Evolutionary conservation across 257 asterid genomes (phyloP).

Genomic region (Handroanthus guayacan): DNA sequence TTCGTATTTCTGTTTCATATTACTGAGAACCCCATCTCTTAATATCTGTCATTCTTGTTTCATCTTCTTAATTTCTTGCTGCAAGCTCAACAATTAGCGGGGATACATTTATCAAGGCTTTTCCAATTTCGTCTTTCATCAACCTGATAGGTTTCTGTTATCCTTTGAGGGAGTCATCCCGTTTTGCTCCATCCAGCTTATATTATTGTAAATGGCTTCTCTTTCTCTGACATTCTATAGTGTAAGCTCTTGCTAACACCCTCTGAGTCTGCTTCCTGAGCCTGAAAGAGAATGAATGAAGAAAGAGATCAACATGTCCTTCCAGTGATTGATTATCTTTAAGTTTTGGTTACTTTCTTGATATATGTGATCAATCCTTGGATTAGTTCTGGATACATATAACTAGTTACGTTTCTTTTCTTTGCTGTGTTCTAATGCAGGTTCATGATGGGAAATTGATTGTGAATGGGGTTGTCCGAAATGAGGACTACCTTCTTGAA

Average conservation of each 20-base stretch:
- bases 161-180: neutral
- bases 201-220: neutral
- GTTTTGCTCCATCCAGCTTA: conserved; percentile 3
- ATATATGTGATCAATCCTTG: neutral
- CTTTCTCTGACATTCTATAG: neutral
- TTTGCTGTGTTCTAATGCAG: conserved; percentile 66
- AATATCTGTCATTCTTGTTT: neutral
- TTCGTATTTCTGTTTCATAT: no score
- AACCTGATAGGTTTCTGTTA: neutral
- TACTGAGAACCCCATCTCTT: neutral
- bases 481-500: conserved; percentile 78
- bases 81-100: conserved; percentile 4
- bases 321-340: neutral
- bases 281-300: neutral
- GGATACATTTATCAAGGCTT: neutral
- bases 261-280: no score
- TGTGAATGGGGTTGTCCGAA: conserved; percentile 83
- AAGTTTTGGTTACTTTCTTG: conserved; percentile 2
- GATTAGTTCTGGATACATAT: conserved; percentile 6
- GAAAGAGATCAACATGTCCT: neutral
- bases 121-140: neutral
- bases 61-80: conserved; percentile 15
- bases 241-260: neutral
- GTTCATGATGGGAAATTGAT: conserved; percentile 88
- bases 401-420: no score